phyloP scores from a whole-genome alignment of 2,329 filamentous ascomycete species.

The Fusarium tupiense region DNA sequence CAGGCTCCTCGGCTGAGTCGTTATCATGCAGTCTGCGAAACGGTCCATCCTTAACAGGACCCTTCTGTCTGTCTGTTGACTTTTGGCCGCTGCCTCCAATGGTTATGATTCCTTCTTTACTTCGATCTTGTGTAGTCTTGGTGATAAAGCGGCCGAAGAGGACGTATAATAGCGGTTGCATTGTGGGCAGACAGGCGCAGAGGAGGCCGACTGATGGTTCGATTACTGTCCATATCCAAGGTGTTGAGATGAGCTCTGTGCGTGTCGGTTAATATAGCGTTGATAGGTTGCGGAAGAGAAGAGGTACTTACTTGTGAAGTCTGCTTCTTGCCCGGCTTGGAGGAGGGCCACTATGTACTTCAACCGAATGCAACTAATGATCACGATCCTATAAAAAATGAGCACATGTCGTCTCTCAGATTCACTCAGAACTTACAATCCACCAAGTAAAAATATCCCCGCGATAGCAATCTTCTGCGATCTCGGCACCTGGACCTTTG shows the following conservation, averaged over 20 bases:
- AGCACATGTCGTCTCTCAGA: rapidly evolving
- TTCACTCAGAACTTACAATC: not conserved
- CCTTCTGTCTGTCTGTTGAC: not conserved
- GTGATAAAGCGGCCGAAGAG: not conserved
- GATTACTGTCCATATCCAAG: slow-evolving; percentile 3
- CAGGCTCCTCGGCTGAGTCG: slow-evolving; percentile 4
- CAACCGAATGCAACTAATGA: not conserved
- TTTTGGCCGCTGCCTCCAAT: not conserved
- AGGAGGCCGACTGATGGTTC: not conserved
- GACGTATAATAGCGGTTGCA: not conserved
- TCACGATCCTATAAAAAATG: rapidly evolving
- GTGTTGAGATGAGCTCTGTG: not conserved
- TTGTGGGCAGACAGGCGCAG: slow-evolving; percentile 3
- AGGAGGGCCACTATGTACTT: not conserved
- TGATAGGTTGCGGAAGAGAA: rapidly evolving
- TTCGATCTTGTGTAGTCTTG: not conserved
- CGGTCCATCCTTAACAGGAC: not conserved
- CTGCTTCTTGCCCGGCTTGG: not conserved
- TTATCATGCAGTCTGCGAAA: slow-evolving; percentile 4
- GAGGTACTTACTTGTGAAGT: not conserved
- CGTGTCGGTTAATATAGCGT: rapidly evolving
- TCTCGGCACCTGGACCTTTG: not conserved
- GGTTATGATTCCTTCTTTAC: not conserved
- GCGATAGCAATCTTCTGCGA: not conserved
- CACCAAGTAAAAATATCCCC: not conserved